phyloP scores from a whole-genome alignment of 2,329 filamentous ascomycete genomes.

The Epicoccum nigrum region DNA sequence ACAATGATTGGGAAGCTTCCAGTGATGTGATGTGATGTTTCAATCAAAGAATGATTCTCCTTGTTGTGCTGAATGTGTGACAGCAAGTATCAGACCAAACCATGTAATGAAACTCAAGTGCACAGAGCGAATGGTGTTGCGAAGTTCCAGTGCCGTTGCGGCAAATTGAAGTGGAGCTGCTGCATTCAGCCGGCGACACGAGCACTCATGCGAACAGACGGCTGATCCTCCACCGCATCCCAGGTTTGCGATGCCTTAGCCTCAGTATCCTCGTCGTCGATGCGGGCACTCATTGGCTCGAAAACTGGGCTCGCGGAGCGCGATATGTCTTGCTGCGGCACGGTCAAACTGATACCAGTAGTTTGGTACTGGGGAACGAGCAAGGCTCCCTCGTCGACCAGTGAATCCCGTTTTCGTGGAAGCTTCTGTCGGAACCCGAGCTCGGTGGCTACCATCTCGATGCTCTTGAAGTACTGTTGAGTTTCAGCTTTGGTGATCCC shows the following conservation, averaged over 20 bases:
- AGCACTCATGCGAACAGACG: constrained; percentile 40
- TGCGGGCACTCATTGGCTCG: constrained; percentile 44
- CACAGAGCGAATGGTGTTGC: constrained; percentile 2
- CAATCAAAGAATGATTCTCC: too few relatives aligned
- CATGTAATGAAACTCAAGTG: neutral
- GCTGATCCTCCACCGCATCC: constrained; percentile 38
- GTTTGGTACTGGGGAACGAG: constrained; percentile 27
- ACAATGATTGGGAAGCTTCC: too few relatives aligned
- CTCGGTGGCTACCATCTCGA: constrained; percentile 54
- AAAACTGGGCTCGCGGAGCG: constrained; percentile 42
- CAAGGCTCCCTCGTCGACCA: constrained; percentile 36
- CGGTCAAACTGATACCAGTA: constrained; percentile 34
- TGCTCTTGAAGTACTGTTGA: constrained; percentile 56
- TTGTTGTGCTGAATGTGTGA: too few relatives aligned
- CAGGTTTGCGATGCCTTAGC: constrained; percentile 23
- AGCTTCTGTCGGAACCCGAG: constrained; percentile 55
- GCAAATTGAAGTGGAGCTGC: neutral
- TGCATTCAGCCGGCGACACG: constrained; percentile 30
- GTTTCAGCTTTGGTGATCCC: constrained; percentile 12
- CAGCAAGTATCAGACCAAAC: too few relatives aligned
- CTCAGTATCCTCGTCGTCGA: constrained; percentile 33
- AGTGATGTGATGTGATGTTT: too few relatives aligned
- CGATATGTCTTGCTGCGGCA: constrained; percentile 40
- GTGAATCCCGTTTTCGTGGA: constrained; percentile 45
- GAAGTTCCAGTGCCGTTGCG: neutral